Conservation (phyloP, 345 rosid genomes). For the Lepidium sativum region DNA sequence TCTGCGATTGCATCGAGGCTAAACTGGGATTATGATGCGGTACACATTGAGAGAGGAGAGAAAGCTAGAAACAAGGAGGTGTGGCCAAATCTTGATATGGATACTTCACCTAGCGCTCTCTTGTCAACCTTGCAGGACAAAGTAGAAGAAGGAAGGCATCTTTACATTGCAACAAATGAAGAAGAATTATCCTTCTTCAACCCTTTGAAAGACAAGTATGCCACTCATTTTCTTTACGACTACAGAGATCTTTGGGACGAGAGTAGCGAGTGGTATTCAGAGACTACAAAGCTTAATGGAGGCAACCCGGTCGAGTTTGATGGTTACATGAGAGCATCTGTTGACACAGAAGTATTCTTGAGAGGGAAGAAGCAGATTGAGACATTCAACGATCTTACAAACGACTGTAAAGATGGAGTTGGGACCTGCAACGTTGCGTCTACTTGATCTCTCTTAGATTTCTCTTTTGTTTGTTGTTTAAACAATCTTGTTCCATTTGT, state of each 20-base stretch:
- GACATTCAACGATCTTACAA: slow-evolving; percentile 84
- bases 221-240: slow-evolving; percentile 78
- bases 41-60: slow-evolving; percentile 80
- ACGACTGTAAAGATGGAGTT: slow-evolving; percentile 83
- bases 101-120: slow-evolving; percentile 53
- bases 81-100: slow-evolving; percentile 80
- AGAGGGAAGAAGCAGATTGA: slow-evolving; percentile 94
- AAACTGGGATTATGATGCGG: slow-evolving; percentile 90
- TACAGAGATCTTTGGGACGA: slow-evolving; percentile 82
- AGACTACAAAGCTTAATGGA: slow-evolving; percentile 70
- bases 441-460: slow-evolving; percentile 27
- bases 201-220: slow-evolving; percentile 72
- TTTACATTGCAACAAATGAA: slow-evolving; percentile 83
- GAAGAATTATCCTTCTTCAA: slow-evolving; percentile 52
- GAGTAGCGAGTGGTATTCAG: slow-evolving; percentile 84
- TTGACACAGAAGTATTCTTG: slow-evolving; percentile 86
- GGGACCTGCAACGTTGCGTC: slow-evolving; percentile 69
- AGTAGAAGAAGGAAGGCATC: slow-evolving; percentile 71
- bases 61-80: slow-evolving; percentile 67
- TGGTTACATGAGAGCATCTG: slow-evolving; percentile 83
- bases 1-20: slow-evolving; percentile 59
- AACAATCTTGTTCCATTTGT: slow-evolving; percentile 15
- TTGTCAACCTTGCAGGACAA: slow-evolving; percentile 56
- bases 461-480: slow-evolving; percentile 8
- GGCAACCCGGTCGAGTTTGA: slow-evolving; percentile 83